Conservation (phyloP, 352 stramenopile species). For the Phytopythium oedochilum region DNA sequence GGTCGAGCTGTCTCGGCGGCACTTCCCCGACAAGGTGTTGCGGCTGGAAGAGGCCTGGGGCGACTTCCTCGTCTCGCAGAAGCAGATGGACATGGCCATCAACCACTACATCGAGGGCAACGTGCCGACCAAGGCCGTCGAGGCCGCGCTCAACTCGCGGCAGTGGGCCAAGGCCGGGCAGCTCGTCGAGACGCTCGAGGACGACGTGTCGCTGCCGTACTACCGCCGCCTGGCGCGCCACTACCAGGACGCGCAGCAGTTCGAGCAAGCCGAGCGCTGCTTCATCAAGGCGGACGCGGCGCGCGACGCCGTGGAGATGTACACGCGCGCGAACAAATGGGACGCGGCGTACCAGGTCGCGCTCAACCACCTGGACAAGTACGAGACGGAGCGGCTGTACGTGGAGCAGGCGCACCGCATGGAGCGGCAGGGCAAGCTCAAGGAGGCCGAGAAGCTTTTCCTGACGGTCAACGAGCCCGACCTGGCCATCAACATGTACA, state of each 20-base stretch:
- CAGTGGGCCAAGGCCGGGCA: constrained; percentile 93
- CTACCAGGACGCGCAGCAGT: constrained; percentile 86
- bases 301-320: constrained; percentile 93
- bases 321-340: constrained; percentile 91
- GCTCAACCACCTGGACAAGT: constrained; percentile 89
- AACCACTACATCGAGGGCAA: constrained; percentile 96
- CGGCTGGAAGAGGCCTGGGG: constrained; percentile 91
- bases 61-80: constrained; percentile 90
- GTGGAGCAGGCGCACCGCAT: constrained; percentile 92
- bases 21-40: constrained; percentile 90
- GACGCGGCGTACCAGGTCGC: constrained; percentile 91
- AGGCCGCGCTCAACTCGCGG: constrained; percentile 89
- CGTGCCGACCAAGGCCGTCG: constrained; percentile 89
- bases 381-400: constrained; percentile 90
- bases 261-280: constrained; percentile 88
- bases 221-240: constrained; percentile 87
- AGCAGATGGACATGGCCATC: constrained; percentile 96
- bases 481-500: constrained; percentile 96
- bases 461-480: constrained; percentile 91
- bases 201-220: constrained; percentile 88
- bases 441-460: constrained; percentile 93
- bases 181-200: constrained; percentile 89
- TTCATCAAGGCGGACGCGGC: constrained; percentile 90
- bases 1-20: constrained; percentile 88
- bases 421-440: constrained; percentile 86